These are phyloP conservation scores for Amanita muscaria DNA, from an alignment of 768 basidiomycete species.

Conservation along the genomic window DNA sequence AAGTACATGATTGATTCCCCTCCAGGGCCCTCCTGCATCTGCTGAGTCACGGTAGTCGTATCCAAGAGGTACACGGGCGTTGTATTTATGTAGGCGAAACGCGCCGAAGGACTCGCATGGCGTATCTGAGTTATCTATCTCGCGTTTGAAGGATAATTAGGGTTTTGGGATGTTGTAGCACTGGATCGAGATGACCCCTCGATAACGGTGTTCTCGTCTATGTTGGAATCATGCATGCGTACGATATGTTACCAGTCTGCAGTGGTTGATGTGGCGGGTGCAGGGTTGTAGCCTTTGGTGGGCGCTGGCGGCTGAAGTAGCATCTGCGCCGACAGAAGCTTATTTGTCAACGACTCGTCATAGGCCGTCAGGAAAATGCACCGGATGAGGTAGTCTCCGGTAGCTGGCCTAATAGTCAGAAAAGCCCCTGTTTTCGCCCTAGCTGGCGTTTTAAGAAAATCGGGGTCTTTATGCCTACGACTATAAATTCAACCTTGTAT, in stretches of 20 bases:
- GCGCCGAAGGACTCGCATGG: constrained; percentile 64
- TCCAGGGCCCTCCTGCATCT: constrained; percentile 16
- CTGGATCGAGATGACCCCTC: constrained; percentile 45
- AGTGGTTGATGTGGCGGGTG: constrained; percentile 18
- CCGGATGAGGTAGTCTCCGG: too few species aligned
- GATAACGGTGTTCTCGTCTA: constrained; percentile 24
- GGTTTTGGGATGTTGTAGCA: constrained; percentile 82
- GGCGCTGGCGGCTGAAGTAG: constrained; percentile 64
- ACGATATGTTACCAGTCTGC: constrained; percentile 19
- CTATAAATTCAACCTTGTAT: too few species aligned
- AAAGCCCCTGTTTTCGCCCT: too few species aligned
- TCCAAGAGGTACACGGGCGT: constrained; percentile 78
- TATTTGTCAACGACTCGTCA: constrained; percentile 51
- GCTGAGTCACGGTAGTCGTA: constrained; percentile 37
- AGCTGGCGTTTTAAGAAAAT: too few species aligned
- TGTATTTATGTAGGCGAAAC: constrained; percentile 77
- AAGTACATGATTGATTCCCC: constrained; percentile 23
- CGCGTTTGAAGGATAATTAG: constrained; percentile 61
- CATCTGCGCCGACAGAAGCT: constrained; percentile 18
- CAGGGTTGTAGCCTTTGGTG: constrained; percentile 48
- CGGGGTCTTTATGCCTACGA: too few species aligned
- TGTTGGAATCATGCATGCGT: not conserved
- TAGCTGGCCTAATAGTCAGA: too few species aligned
- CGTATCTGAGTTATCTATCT: constrained; percentile 47
- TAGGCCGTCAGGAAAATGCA: too few species aligned